phyloP scores from a whole-genome alignment of 805 yeast species.

The Metschnikowia corniflorae region DNA sequence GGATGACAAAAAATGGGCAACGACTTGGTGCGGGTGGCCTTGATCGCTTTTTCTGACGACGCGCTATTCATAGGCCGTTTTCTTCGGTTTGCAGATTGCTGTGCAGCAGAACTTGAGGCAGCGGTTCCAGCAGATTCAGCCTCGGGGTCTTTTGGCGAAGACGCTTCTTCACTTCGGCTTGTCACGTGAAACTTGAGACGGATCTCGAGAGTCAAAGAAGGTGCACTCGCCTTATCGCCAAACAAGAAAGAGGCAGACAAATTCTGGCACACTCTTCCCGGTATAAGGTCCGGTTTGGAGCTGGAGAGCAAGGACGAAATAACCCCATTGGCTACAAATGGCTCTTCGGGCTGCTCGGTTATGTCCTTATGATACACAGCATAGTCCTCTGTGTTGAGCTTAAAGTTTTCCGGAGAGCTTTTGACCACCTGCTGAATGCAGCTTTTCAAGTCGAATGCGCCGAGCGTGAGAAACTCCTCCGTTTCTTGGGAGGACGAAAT shows the following conservation, averaged over 20 bases:
- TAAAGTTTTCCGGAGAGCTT: constrained; percentile 43
- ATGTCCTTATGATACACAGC: constrained; percentile 45
- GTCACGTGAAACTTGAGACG: constrained; percentile 47
- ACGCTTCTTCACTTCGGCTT: constrained; percentile 17
- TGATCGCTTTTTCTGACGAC: constrained; percentile 24
- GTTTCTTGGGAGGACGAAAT: constrained; percentile 17
- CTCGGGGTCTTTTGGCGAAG: constrained; percentile 7
- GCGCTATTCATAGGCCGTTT: constrained; percentile 10
- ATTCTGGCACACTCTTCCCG: constrained; percentile 59
- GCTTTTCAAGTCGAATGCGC: constrained; percentile 39
- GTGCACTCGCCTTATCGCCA: constrained; percentile 31
- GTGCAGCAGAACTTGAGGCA: constrained; percentile 1
- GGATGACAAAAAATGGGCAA: constrained; percentile 40
- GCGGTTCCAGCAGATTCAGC: constrained; percentile 6
- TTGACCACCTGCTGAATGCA: constrained; percentile 38
- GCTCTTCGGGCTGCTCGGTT: constrained; percentile 48
- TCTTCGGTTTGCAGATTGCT: constrained; percentile 5
- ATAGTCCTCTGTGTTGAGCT: constrained; percentile 36
- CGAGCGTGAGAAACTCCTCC: constrained; percentile 33
- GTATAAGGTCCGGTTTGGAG: constrained; percentile 27
- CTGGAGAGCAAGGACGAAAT: constrained; percentile 29
- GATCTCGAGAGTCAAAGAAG: constrained; percentile 54
- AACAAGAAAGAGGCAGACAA: constrained; percentile 43
- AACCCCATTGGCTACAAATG: constrained; percentile 42
- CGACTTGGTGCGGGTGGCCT: constrained; percentile 44